Evolutionary conservation across 2,329 filamentous ascomycete genomes (phyloP).

Genomic region (Bipolaris gigantea): DNA sequence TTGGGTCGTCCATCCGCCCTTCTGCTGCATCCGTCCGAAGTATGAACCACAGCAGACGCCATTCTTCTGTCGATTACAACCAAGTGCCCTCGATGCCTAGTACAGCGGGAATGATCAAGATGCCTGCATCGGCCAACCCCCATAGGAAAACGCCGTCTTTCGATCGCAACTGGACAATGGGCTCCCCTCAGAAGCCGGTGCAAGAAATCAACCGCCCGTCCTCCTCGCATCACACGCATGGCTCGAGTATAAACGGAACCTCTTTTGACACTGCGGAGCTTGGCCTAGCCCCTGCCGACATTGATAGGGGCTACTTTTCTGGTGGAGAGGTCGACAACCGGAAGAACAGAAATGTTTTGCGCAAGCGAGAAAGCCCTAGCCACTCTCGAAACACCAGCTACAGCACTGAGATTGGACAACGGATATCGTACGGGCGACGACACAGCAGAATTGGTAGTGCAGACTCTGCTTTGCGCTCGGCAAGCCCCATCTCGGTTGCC

Average conservation of each 20-base stretch:
- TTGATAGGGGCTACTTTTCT: slow-evolving; percentile 92
- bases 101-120: slow-evolving; percentile 21
- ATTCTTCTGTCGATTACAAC: slow-evolving; percentile 81
- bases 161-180: slow-evolving; percentile 62
- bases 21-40: slow-evolving; percentile 82
- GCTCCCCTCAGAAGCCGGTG: slow-evolving; percentile 38
- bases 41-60: slow-evolving; percentile 79
- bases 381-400: slow-evolving; percentile 77
- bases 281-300: slow-evolving; percentile 51
- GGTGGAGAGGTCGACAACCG: slow-evolving; percentile 80
- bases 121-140: slow-evolving; percentile 29
- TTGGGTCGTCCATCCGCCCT: slow-evolving; percentile 56
- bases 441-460: slow-evolving; percentile 80
- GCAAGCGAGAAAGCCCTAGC: slow-evolving; percentile 67
- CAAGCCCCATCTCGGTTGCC: slow-evolving; percentile 57
- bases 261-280: slow-evolving; percentile 32
- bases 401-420: slow-evolving; percentile 59
- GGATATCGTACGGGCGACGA: slow-evolving; percentile 63
- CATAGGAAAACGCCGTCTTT: slow-evolving; percentile 62
- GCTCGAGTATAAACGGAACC: slow-evolving; percentile 34
- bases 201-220: slow-evolving; percentile 36
- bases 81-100: slow-evolving; percentile 32
- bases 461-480: slow-evolving; percentile 68
- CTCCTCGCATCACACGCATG: slow-evolving; percentile 39
- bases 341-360: slow-evolving; percentile 69